A percentile compares a stretch with the other conserved stretches of the same genome.
phyloP scores from a whole-genome alignment of 352 stramenopile genomes.

The Plasmopara muralis region DNA sequence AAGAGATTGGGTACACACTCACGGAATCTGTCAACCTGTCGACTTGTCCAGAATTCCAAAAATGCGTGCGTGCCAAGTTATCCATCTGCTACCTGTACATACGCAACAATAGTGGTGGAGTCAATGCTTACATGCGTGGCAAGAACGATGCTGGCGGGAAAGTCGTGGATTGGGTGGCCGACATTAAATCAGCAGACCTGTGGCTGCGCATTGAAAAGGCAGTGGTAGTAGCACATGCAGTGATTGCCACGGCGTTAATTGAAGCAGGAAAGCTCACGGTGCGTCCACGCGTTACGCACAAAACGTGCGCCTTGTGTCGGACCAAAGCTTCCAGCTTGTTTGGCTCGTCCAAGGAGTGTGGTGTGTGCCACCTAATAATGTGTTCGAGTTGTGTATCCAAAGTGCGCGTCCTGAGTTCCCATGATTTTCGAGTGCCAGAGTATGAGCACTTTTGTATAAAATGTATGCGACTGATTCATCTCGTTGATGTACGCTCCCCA shows the following conservation, averaged over 20 bases:
- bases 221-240: slow-evolving; percentile 39
- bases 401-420: slow-evolving; percentile 49
- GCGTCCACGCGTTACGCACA: slow-evolving; percentile 24
- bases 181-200: slow-evolving; percentile 67
- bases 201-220: slow-evolving; percentile 62
- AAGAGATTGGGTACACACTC: slow-evolving; percentile 76
- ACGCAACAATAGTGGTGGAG: slow-evolving; percentile 63
- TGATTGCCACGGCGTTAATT: slow-evolving; percentile 53
- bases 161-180: slow-evolving; percentile 62
- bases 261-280: slow-evolving; percentile 34
- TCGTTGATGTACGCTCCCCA: slow-evolving; percentile 53
- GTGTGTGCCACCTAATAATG: slow-evolving; percentile 55
- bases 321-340: slow-evolving; percentile 52
- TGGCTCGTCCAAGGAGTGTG: slow-evolving; percentile 50
- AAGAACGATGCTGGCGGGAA: slow-evolving; percentile 65
- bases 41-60: slow-evolving; percentile 52
- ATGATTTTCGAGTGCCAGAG: slow-evolving; percentile 49
- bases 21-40: slow-evolving; percentile 68
- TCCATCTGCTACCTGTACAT: slow-evolving; percentile 73
- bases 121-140: slow-evolving; percentile 73
- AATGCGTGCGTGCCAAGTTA: slow-evolving; percentile 64
- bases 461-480: slow-evolving; percentile 52
- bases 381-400: slow-evolving; percentile 59
- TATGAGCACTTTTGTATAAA: slow-evolving; percentile 63
- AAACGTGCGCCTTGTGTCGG: slow-evolving; percentile 57